These are phyloP conservation scores for Paecilomyces niveus DNA, from an alignment of 2,329 filamentous ascomycete species.

Conservation along the genomic window DNA sequence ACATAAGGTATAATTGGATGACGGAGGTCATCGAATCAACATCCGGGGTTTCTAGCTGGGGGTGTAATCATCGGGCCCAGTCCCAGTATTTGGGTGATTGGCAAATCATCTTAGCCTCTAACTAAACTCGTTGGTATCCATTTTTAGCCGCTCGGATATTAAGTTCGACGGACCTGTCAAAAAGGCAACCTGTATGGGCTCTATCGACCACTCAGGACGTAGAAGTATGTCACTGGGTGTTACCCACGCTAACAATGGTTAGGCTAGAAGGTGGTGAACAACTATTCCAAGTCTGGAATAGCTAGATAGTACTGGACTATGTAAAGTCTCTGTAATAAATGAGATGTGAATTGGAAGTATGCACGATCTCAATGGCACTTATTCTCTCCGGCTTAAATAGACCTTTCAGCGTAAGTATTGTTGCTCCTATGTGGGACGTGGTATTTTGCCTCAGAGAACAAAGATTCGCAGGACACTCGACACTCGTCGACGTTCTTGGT, in stretches of 20 bases:
- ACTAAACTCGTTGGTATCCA: background rate
- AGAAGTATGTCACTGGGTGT: background rate
- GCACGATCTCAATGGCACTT: background rate
- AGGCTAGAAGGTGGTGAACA: background rate
- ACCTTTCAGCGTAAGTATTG: no score
- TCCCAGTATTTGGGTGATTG: background rate
- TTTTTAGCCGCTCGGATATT: background rate
- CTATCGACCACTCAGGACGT: background rate
- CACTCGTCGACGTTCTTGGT: background rate
- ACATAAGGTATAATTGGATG: background rate
- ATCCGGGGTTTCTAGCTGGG: background rate
- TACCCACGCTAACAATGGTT: background rate
- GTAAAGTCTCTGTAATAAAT: background rate
- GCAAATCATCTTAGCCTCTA: background rate
- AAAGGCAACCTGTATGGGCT: background rate
- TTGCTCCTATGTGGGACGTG: no score
- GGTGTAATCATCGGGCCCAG: background rate
- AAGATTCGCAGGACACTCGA: background rate
- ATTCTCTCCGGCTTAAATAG: background rate
- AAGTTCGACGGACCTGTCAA: background rate
- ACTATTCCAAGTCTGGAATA: background rate
- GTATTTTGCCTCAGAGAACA: background rate
- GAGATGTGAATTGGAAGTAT: background rate
- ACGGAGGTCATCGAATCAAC: background rate
- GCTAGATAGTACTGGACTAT: background rate